Percentiles rank a stretch among this genome's conserved stretches.
Evolutionary conservation across 345 rosid genomes (phyloP).

Genomic region (Arabidopsis arenosa): DNA sequence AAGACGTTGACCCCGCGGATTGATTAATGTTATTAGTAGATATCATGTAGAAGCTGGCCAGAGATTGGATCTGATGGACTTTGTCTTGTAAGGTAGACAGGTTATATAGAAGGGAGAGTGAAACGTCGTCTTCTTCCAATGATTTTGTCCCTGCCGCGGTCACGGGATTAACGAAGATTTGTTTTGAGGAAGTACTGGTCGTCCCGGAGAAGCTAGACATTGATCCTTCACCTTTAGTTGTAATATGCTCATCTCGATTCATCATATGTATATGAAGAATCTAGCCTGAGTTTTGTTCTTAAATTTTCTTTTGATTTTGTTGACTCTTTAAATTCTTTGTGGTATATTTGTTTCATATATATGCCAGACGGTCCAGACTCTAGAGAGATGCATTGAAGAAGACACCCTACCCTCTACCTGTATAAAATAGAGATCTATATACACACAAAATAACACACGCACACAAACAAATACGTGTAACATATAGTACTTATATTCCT

Average conservation of each 20-base stretch:
- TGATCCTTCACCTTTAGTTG: constrained; percentile 39
- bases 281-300: constrained; percentile 16
- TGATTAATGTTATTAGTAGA: constrained; percentile 46
- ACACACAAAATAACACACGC: background rate
- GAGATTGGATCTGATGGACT: constrained; percentile 64
- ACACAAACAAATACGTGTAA: constrained; percentile 4
- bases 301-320: background rate
- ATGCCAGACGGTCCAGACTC: background rate
- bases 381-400: constrained; percentile 23
- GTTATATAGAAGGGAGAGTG: constrained; percentile 58
- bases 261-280: constrained; percentile 38
- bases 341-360: constrained; percentile 26
- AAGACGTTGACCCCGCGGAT: constrained; percentile 51
- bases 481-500: background rate
- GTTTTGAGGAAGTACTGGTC: constrained; percentile 29
- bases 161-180: constrained; percentile 26
- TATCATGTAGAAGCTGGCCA: constrained; percentile 53
- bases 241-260: constrained; percentile 42
- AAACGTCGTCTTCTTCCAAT: constrained; percentile 39
- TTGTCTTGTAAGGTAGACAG: constrained; percentile 69
- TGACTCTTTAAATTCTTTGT: constrained; percentile 10
- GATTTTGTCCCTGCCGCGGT: constrained; percentile 9
- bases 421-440: constrained; percentile 34
- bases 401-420: constrained; percentile 36
- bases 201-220: constrained; percentile 34